A percentile compares a stretch with the other conserved stretches of the same genome.
phyloP scores from a whole-genome alignment of 768 basidiomycete genomes.

The Hebeloma cylindrosporum region DNA sequence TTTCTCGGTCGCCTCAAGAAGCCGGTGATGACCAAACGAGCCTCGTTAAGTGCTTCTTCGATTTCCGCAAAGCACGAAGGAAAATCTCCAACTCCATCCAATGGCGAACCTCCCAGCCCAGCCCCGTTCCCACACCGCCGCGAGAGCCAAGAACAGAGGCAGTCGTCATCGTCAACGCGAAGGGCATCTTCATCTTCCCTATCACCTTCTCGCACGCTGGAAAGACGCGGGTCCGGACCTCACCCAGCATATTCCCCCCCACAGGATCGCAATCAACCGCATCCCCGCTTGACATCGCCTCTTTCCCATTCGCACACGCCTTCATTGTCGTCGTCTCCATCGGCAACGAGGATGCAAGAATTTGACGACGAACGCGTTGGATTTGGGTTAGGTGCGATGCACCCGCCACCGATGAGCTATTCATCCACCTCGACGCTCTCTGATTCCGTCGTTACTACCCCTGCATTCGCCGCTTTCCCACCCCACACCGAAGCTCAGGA shows the following conservation, averaged over 20 bases:
- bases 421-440: conserved; percentile 28
- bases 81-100: conserved; percentile 25
- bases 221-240: too few relatives aligned
- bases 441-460: conserved; percentile 14
- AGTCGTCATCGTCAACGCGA: not conserved
- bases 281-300: too few relatives aligned
- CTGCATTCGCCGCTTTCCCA: not conserved
- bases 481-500: not conserved
- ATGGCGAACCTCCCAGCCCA: conserved; percentile 2
- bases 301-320: too few relatives aligned
- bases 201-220: too few relatives aligned
- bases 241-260: too few relatives aligned
- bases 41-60: conserved; percentile 33
- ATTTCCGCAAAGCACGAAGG: conserved; percentile 1
- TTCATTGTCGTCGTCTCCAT: too few relatives aligned
- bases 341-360: too few relatives aligned
- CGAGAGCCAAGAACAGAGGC: too few relatives aligned
- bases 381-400: too few relatives aligned
- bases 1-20: conserved; percentile 78
- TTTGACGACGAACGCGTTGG: too few relatives aligned
- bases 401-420: too few relatives aligned
- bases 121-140: not conserved
- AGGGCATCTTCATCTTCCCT: not conserved
- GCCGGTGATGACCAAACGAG: conserved; percentile 74
- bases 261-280: too few relatives aligned